Base-by-base conservation (phyloP, 352 stramenopile genomes). In the Globisporangium cystogenes region DNA sequence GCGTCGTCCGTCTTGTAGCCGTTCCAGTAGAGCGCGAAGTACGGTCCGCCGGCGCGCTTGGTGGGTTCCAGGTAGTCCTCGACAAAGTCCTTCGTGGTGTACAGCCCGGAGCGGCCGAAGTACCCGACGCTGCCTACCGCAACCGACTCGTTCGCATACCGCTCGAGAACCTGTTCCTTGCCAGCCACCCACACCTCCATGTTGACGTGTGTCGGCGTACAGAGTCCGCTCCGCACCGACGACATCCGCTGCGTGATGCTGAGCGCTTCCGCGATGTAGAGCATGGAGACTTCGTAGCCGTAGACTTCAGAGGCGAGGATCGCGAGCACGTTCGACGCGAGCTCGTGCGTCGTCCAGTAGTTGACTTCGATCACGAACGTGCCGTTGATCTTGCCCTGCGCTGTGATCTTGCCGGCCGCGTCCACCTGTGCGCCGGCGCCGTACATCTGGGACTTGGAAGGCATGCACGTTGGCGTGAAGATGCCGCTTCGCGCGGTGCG, bases 31-130 rank as follows among this genome's bases (percentile, higher is more conserved):
- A 74, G 62, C 6, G 65, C 57, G 20, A 48, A 59, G 23, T 67
- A 70, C 21, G 51, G 49, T 0, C 33, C 46, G 1, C 42, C 12
- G 0, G 52, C 46, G 33, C 65, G 59, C 33, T 58, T 50, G 15
- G 42, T 55, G 0, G 36, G 37, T 18, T 65, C 60, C 11, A 60
- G 42, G 14, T 43, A 58, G 0, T 66, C 33, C 0, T 53, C 36
- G 4, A 81, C 48, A 15, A 79, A 74, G 20, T 75, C 64, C 3
- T 41, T 51, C 14, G 66, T 74, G 8, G 73, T 84, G 59, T 77
- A 81, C 15, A 78, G 18, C 0, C 70, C 68, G 0, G 59, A 59
- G 2, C 64, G 67, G 0, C 69, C 67, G 11, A 53, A 48, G 57
- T 77, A 81, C 3, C 58, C 61, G 41, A 64, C 57, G 3, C 46